Percentiles rank a stretch among this genome's conserved stretches.
Evolutionary conservation across 306 rosid species (phyloP).

Genomic region (Hippophae rhamnoides): DNA sequence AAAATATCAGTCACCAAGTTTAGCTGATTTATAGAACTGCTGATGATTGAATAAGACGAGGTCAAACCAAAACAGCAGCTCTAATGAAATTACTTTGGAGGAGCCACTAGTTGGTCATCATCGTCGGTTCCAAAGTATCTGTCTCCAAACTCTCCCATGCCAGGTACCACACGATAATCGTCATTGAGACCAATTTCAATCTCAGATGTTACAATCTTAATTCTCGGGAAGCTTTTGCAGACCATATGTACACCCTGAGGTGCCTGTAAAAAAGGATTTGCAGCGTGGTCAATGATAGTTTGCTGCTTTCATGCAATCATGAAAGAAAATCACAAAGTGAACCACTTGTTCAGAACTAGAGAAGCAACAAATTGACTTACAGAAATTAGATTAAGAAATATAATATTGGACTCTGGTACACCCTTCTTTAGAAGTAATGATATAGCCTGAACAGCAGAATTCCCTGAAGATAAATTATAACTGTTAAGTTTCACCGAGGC

Average conservation of each 20-base stretch:
- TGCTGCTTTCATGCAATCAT: neutral
- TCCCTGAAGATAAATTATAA: slow-evolving; percentile 38
- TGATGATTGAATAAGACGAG: slow-evolving; percentile 18
- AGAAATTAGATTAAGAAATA: slow-evolving; percentile 93
- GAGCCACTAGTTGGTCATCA: slow-evolving; percentile 44
- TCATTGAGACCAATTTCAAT: slow-evolving; percentile 73
- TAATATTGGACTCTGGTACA: slow-evolving; percentile 91
- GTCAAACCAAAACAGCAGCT: slow-evolving; percentile 11
- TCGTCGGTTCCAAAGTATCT: slow-evolving; percentile 96
- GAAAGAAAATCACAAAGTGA: slow-evolving; percentile 2
- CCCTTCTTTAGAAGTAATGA: slow-evolving; percentile 72
- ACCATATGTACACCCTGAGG: slow-evolving; percentile 93
- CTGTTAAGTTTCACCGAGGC: neutral
- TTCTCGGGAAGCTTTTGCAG: slow-evolving; percentile 83
- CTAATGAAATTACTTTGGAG: slow-evolving; percentile 27
- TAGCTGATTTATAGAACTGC: slow-evolving; percentile 18
- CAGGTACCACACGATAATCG: slow-evolving; percentile 88
- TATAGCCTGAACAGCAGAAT: slow-evolving; percentile 95
- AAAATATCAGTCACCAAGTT: slow-evolving; percentile 20
- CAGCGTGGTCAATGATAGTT: neutral
- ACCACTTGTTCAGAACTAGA: slow-evolving; percentile 2
- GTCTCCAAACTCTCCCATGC: slow-evolving; percentile 99
- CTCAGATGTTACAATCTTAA: slow-evolving; percentile 96
- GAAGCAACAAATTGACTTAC: slow-evolving; percentile 39
- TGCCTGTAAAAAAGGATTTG: slow-evolving; percentile 46